Base-by-base conservation (phyloP, 2,329 filamentous ascomycete species). In the Coleophoma cylindrospora region DNA sequence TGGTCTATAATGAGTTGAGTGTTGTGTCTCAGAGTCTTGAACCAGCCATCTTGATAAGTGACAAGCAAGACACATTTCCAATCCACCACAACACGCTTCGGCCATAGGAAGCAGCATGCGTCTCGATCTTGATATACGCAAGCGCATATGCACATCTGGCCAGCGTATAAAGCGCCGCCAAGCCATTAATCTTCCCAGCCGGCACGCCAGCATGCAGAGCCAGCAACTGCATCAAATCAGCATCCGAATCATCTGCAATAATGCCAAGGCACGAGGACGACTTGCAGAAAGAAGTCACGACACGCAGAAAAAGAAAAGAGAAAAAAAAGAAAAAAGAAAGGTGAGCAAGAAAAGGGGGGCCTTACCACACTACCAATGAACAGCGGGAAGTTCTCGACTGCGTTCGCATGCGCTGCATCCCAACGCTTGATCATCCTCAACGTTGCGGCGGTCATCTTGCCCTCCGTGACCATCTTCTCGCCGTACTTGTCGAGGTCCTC, bases 401-500 rank as follows among this genome's bases (percentile, higher is more conserved):
- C 67, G 49, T 77, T 78, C 12, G 70, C 70, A 52, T 73, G 70
- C n/a, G 72, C 73, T 4, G 65, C 57, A 50, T 76, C 70, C 53
- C 69, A 67, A 32, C 74, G 69, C 45, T 66, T 66, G 15, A 77
- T 57, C 62, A 68, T 70, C 3, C 69, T 61, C 14, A 76, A 63
- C 52, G 72, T 69, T 21, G 50, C 54, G 36, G 65, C 66, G 0
- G 69, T 74, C 40, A 77, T 63, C 54, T 74, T 74, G 3, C 71
- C 71, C 3, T 70, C 68, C 6, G 57, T 60, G 14, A 75, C 68
- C 9, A 72, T 71, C 6, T 58, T 61, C 3, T 69, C 66, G 47
- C 73, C 74, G 58, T 73, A 75, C 55, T 72, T 73, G 46, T 50
- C 55, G 3, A 77, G 61, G 55, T 77, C 74, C 51, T 74, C 64